phyloP scores from a whole-genome alignment of 2,329 filamentous ascomycete species.

The Colletotrichum paranaense region DNA sequence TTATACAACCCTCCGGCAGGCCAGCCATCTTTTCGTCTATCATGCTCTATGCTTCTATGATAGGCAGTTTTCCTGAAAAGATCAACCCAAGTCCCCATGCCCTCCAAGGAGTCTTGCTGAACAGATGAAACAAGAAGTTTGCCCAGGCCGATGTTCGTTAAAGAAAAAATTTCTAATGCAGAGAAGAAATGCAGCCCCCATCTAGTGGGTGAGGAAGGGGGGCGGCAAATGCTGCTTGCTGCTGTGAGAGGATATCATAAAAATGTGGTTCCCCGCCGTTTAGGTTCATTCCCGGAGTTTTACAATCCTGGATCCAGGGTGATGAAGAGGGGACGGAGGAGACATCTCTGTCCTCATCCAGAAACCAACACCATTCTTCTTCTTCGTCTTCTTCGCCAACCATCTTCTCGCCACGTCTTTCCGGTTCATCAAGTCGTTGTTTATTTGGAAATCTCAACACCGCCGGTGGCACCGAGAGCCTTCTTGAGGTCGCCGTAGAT shows the following conservation, averaged over 20 bases:
- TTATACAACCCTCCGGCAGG: slow-evolving; percentile 43
- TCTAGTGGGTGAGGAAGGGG: neutral
- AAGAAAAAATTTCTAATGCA: slow-evolving; percentile 13
- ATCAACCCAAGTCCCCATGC: slow-evolving; percentile 28
- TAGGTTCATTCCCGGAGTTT: slow-evolving; percentile 9
- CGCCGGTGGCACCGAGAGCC: slow-evolving; percentile 76
- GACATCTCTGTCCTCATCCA: slow-evolving; percentile 15
- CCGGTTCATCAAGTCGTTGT: neutral
- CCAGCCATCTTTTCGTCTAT: slow-evolving; percentile 37
- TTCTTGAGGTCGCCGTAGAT: slow-evolving; percentile 80
- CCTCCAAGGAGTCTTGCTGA: slow-evolving; percentile 24
- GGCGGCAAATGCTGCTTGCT: neutral
- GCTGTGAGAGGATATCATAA: slow-evolving; percentile 30
- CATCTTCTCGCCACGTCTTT: neutral
- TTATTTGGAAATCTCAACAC: slow-evolving; percentile 75
- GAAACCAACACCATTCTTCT: slow-evolving; percentile 28
- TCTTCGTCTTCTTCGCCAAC: slow-evolving; percentile 12
- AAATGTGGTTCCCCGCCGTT: slow-evolving; percentile 21
- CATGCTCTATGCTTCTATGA: slow-evolving; percentile 40
- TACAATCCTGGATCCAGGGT: slow-evolving; percentile 19
- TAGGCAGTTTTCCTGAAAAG: slow-evolving; percentile 36
- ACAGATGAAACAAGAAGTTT: slow-evolving; percentile 30
- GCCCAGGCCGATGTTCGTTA: slow-evolving; percentile 30
- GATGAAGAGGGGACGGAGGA: neutral
- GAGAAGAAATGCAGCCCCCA: slow-evolving; percentile 1